These are phyloP conservation scores for Lecanoromycetidae sp. DNA, from an alignment of 2,329 filamentous ascomycete genomes.

Conservation along the genomic window DNA sequence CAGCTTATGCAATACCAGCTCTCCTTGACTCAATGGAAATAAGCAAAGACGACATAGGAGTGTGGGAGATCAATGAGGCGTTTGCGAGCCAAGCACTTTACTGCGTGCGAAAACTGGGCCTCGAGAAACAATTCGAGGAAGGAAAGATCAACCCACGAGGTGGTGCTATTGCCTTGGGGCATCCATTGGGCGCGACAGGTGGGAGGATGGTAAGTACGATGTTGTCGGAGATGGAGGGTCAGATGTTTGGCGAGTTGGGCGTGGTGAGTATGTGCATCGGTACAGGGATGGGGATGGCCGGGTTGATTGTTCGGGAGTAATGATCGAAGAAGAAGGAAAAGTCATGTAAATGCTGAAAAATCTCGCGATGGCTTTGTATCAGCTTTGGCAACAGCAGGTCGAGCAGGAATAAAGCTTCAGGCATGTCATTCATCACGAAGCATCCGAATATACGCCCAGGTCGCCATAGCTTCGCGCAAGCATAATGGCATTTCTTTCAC, in stretches of 20 bases:
- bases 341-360: too few species aligned
- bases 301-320: conserved; percentile 52
- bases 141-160: conserved; percentile 80
- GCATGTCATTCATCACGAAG: too few species aligned
- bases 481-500: too few species aligned
- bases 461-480: too few species aligned
- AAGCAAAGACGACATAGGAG: conserved; percentile 54
- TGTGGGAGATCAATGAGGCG: conserved; percentile 92
- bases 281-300: conserved; percentile 68
- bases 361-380: too few species aligned
- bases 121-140: conserved; percentile 49
- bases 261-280: conserved; percentile 87
- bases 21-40: conserved; percentile 60
- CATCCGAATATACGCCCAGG: too few species aligned
- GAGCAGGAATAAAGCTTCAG: too few species aligned
- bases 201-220: conserved; percentile 68
- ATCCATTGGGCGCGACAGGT: conserved; percentile 80
- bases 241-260: conserved; percentile 64
- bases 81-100: conserved; percentile 55
- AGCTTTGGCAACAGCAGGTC: too few species aligned
- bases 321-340: not conserved
- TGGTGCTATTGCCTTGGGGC: conserved; percentile 84
- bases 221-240: conserved; percentile 55
- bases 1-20: conserved; percentile 73
- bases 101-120: conserved; percentile 57